Base-by-base conservation (phyloP, 1,284 basidiomycete genomes). In the Albatrellus sp. region DNA sequence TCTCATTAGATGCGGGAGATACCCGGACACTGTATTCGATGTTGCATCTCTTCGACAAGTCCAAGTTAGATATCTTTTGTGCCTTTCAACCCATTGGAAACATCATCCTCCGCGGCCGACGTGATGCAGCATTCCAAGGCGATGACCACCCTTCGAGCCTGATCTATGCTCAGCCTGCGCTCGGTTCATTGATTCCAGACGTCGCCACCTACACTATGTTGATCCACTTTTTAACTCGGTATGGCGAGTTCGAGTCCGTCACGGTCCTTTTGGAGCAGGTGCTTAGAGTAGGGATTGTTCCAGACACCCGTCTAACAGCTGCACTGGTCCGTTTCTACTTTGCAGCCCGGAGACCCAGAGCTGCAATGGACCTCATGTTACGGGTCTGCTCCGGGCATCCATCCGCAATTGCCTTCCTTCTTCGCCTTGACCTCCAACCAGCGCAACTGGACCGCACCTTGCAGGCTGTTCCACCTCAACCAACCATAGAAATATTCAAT, bases 201-300 rank as follows among this genome's bases (percentile, higher is more conserved):
- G 65, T 70, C 6, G 64, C 66, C 9, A 87, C 83, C 1, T 82
- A 75, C 60, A 72, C 74, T 9, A 72, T 80, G 29, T 66, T 83
- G 48, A 71, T 85, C 55, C 71, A 77, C 53, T 67, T 76, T 50
- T 58, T 77, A 42, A 69, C 71, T n/a, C 59, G 54, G 14, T 62
- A 61, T 34, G 60, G 60, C 30, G 67, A 77, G 51, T 58, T 75
- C 17, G 47, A 61, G n/a, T 64, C 65, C 36, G 67, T 73, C 8
- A 55, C 72, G 40, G 55, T 59, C 24, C 59, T 81, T 35, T 59
- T 79, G 39, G 56, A 66, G 33, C 64, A 63, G 30, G 75, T 84
- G 70, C 52, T 61, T 35, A 46, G 55, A 11, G 54, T 60, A 12
- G 65, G 64, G 37, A 58, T 77, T 41, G 50, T 52, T n/a, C 68